phyloP scores from a whole-genome alignment of 2,329 filamentous ascomycete genomes.

The Penicillium decumbens region DNA sequence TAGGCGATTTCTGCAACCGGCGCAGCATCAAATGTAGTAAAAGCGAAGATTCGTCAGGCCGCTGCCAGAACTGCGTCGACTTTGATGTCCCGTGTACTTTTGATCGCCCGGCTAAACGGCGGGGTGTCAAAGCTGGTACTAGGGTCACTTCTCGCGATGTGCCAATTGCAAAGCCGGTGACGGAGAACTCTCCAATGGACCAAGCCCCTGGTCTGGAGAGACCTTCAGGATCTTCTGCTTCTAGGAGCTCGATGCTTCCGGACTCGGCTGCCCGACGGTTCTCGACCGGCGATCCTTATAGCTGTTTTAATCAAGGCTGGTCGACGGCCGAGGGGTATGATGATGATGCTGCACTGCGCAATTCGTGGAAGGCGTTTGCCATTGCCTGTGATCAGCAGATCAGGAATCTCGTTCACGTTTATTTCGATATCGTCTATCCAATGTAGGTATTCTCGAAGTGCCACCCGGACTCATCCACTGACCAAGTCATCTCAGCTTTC shows the following conservation, averaged over 20 bases:
- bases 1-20: conserved; percentile 49
- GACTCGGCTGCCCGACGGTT: conserved; percentile 13
- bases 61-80: conserved; percentile 50
- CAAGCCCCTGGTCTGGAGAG: conserved; percentile 7
- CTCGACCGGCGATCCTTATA: conserved; percentile 19
- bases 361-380: conserved; percentile 42
- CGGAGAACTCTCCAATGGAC: conserved; percentile 1
- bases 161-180: conserved; percentile 1
- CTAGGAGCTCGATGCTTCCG: conserved; percentile 15
- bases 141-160: conserved; percentile 9
- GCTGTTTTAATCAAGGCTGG: conserved; percentile 16
- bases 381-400: conserved; percentile 40
- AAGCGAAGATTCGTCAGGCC: conserved; percentile 32
- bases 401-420: conserved; percentile 46
- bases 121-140: conserved; percentile 30
- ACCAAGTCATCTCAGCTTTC: conserved; percentile 34
- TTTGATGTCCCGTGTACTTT: conserved; percentile 50
- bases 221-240: conserved; percentile 15
- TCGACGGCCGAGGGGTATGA: conserved; percentile 18
- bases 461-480: not conserved
- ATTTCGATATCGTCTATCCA: conserved; percentile 53
- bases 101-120: conserved; percentile 43
- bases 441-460: conserved; percentile 32
- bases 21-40: conserved; percentile 46
- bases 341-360: conserved; percentile 23